Evolutionary conservation across 306 rosid species (phyloP).

Genomic region (Acacia crassicarpa): DNA sequence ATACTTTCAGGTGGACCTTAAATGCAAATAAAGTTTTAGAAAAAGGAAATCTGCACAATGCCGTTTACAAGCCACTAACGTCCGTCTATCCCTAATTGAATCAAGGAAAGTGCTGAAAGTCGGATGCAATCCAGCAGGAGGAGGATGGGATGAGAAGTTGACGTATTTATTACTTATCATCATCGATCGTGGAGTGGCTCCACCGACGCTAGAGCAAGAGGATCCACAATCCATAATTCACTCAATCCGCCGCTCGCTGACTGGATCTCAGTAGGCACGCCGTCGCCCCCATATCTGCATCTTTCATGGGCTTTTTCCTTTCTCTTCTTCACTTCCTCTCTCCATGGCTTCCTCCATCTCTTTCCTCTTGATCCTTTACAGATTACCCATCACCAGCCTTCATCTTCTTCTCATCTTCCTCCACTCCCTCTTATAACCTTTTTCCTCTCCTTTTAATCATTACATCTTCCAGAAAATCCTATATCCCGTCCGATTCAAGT

Average conservation of each 20-base stretch:
- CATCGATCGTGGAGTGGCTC: background rate
- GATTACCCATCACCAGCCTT: constrained; percentile 68
- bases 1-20: too few species aligned
- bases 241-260: background rate
- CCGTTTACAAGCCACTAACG: too few species aligned
- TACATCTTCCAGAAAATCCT: background rate
- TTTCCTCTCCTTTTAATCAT: background rate
- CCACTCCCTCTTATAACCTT: constrained; percentile 74
- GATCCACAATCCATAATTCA: background rate
- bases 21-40: too few species aligned
- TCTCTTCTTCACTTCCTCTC: constrained; percentile 10
- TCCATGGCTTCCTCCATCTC: constrained; percentile 51
- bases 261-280: background rate
- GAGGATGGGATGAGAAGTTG: background rate
- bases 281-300: background rate
- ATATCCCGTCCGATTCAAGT: background rate
- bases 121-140: too few species aligned
- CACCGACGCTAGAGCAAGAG: background rate
- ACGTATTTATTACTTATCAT: background rate
- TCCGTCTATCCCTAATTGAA: too few species aligned
- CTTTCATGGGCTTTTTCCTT: constrained; percentile 70
- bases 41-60: too few species aligned
- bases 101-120: too few species aligned
- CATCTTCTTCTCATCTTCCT: constrained; percentile 91
- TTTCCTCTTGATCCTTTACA: constrained; percentile 52